phyloP scores from a whole-genome alignment of 2,329 filamentous ascomycete species.

The Ramularia collo-cygni region DNA sequence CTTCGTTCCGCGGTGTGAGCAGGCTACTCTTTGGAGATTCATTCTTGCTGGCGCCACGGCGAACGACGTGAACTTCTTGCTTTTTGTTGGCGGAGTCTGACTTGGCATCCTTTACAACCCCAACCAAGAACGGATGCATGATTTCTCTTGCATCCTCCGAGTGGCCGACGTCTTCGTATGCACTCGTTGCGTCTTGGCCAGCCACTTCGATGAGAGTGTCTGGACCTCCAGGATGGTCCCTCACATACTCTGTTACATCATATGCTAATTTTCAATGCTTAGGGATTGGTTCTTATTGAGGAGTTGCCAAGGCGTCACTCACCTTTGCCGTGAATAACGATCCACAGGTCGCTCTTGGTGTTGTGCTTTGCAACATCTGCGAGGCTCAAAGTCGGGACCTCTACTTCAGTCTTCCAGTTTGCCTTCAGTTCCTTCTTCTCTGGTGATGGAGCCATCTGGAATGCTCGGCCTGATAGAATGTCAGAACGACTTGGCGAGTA shows the following conservation, averaged over 20 bases:
- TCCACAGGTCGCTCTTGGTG: slow-evolving; percentile 95
- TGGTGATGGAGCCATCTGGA: background rate
- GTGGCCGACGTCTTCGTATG: slow-evolving; percentile 75
- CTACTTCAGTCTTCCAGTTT: slow-evolving; percentile 49
- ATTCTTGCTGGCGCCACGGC: slow-evolving; percentile 4
- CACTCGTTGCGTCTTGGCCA: slow-evolving; percentile 86
- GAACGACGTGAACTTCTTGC: slow-evolving; percentile 9
- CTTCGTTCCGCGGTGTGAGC: slow-evolving; percentile 5
- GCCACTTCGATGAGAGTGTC: slow-evolving; percentile 96
- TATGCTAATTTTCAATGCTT: slow-evolving; percentile 49
- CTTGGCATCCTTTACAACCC: slow-evolving; percentile 25
- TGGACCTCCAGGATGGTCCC: slow-evolving; percentile 91
- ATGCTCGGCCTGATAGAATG: background rate
- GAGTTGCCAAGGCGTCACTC: background rate
- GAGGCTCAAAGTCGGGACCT: slow-evolving; percentile 67
- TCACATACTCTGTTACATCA: slow-evolving; percentile 86
- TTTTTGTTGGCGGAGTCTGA: slow-evolving; percentile 2
- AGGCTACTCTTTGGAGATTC: slow-evolving; percentile 2
- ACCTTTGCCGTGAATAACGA: slow-evolving; percentile 77
- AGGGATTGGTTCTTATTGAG: background rate
- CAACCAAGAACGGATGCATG: slow-evolving; percentile 33
- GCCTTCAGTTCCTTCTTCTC: slow-evolving; percentile 20
- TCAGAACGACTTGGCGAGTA: no score
- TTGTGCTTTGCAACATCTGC: slow-evolving; percentile 96
- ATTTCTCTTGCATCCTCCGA: slow-evolving; percentile 41